phyloP scores from a whole-genome alignment of 2,329 filamentous ascomycete species.

The Fusarium sp. region DNA sequence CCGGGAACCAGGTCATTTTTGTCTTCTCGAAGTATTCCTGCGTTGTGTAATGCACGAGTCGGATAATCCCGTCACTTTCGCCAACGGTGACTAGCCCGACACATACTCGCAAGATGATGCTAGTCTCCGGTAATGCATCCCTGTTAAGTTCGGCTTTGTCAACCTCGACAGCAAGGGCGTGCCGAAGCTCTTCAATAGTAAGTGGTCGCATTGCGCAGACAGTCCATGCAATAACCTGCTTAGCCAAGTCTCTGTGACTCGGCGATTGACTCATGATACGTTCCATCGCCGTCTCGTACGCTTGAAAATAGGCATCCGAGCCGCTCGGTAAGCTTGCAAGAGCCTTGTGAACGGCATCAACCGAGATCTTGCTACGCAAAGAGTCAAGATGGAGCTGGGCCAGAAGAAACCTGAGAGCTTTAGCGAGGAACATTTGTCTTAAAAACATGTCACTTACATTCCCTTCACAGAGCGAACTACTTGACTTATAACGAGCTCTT shows the following conservation, averaged over 20 bases:
- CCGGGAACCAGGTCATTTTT: conserved; percentile 44
- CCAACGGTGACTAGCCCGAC: conserved; percentile 55
- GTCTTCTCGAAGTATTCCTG: conserved; percentile 55
- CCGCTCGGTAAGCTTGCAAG: conserved; percentile 44
- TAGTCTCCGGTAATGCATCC: conserved; percentile 46
- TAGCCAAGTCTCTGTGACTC: conserved; percentile 49
- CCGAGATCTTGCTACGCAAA: background rate
- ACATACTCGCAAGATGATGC: conserved; percentile 51
- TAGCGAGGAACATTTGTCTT: rapidly evolving
- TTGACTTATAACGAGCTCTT: no score
- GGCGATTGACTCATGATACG: conserved; percentile 52
- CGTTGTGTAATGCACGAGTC: conserved; percentile 57
- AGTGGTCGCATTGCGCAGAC: conserved; percentile 49
- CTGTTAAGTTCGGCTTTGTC: conserved; percentile 42
- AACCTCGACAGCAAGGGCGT: conserved; percentile 53
- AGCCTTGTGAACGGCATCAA: conserved; percentile 39
- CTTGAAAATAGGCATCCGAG: conserved; percentile 44
- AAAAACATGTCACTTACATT: conserved; percentile 19
- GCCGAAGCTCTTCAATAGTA: conserved; percentile 48
- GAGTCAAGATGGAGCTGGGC: conserved; percentile 19
- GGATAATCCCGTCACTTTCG: conserved; percentile 49
- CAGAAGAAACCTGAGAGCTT: conserved; percentile 23
- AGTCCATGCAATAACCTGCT: conserved; percentile 53
- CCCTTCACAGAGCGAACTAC: conserved; percentile 20
- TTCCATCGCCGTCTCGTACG: conserved; percentile 55